phyloP scores from a whole-genome alignment of 192 early-diverging fungal genomes.

The Gigaspora rosea region DNA sequence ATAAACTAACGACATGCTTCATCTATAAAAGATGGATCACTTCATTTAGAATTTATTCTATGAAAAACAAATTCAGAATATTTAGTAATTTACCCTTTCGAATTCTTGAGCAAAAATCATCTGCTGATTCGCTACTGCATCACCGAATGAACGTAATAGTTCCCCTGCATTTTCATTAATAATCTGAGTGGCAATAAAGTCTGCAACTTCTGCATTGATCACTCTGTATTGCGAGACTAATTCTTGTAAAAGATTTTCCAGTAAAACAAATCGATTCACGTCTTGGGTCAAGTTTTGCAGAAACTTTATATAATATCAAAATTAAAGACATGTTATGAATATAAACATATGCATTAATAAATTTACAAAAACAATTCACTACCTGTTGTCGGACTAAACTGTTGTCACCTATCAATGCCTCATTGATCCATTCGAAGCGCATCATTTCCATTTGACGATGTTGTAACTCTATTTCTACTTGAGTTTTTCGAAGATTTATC shows the following conservation, averaged over 20 bases:
- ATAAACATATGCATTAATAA: no score
- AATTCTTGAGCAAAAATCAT: conserved; percentile 31
- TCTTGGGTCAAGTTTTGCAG: conserved; percentile 14
- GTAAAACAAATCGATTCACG: conserved; percentile 16
- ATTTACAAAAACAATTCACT: neutral
- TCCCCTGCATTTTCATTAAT: neutral
- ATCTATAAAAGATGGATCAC: conserved; percentile 1
- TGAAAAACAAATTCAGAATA: neutral
- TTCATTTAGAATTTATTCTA: neutral
- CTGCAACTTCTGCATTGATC: conserved; percentile 1
- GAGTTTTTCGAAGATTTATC: conserved; percentile 10
- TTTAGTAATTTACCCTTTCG: conserved; percentile 6
- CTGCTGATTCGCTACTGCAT: conserved; percentile 5
- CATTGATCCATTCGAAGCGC: conserved; percentile 29
- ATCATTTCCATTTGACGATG: conserved; percentile 22
- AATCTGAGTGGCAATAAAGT: neutral
- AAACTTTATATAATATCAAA: neutral
- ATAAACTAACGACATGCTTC: conserved; percentile 8
- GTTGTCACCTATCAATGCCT: neutral
- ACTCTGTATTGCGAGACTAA: neutral
- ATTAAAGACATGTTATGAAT: no score
- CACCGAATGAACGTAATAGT: conserved; percentile 18
- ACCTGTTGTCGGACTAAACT: conserved; percentile 16
- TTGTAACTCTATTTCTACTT: conserved; percentile 20
- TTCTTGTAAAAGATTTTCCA: conserved; percentile 8